Base-by-base conservation (phyloP, 2,329 filamentous ascomycete species). In the Cryphonectria japonica region DNA sequence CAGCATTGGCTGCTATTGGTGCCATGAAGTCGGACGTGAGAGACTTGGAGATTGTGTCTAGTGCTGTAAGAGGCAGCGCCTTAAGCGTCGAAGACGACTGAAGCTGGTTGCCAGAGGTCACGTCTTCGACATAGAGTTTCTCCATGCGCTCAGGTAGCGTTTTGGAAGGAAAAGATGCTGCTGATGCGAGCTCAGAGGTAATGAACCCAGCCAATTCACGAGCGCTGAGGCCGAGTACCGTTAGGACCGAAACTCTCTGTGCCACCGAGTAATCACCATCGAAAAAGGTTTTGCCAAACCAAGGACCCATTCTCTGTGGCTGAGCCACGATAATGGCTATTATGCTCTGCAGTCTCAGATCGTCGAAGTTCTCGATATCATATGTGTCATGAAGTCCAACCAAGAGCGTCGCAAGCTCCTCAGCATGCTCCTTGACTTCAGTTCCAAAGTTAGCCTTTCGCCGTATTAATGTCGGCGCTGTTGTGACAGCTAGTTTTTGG, bases 211-310 rank as follows among this genome's bases (percentile, higher is more conserved):
- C 93, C 13, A 99, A 81, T 80, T 98, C 95, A 71, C 95, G 88
- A 2, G 93, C 93, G 41, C 92, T 89, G 0, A 99, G 83, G 0
- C 95, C 95, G 4, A 99, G 83, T 0, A 93, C 91, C 29, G 93
- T 91, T 67, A 99, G 89, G 52, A 98, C 86, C 0, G 92, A 89
- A 9, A 92, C 93, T 54, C 96, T 88, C 79, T 98, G 95, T 0
- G 91, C 88, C 52, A 98, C 84, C 0, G 95, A 97, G 80, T 96
- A 95, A 78, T 99, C 96, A 22, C 95, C 95, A 59, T 94, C 91
- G 78, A 98, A 98, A 78, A 96, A 97, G 0, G 92, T 92, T 70
- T 91, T 89, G 3, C 92, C 90, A 71, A 97, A 93, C 92, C 93
- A 97, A 19, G 89, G 92, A 0, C 90, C 95, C 88, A 98, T 93